Evolutionary conservation across 1,284 basidiomycete species (phyloP), one percentile per base, ranked within the genome.

Genomic region (Megacollybia platyphylla): DNA sequence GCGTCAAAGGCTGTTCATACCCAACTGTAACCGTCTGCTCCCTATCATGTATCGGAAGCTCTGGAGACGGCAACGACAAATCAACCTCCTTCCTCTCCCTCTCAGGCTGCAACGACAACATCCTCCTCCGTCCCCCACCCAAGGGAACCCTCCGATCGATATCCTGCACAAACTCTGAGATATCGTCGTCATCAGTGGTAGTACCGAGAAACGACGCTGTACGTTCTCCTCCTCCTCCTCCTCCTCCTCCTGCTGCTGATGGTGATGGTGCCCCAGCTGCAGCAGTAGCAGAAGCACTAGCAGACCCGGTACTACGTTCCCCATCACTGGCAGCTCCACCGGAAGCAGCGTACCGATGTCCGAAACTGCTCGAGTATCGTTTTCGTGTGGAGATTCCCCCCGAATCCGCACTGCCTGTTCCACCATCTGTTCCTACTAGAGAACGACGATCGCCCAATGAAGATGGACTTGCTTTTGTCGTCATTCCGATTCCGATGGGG

Each of bases 161-260:
- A 41, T 83, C 78, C 52, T 80, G 76, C 31, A 87, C 76, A 52
- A 86, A 86, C 10, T 71, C 64, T 3, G 79, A 81, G 24, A 87
- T 75, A 40, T 86, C 83, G 51, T 84, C 82, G 51, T 85, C 80
- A 46, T 86, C 80, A 9, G 71, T 71, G 35, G 64, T 64, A 3
- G 61, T 58, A 45, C 65, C 68, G 44, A 71, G 54, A 53, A 65
- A 72, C 5, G 69, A 68, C 5, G 68, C 42, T 7, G 36, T 9
- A 9, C 26, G 10, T 13, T 36, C 42, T 6, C 42, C 18, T 5
- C 35, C 34, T 13, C 5, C 34, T 28, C 38, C 39, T 26, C 28
- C 43, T 4, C 11, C 36, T 28, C n/a, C 42, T 2, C n/a, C n/a
- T n/a, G n/a, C n/a, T n/a, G n/a, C n/a, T n/a, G n/a, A n/a, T n/a